Percentiles rank a stretch among this genome's conserved stretches.
phyloP scores from a whole-genome alignment of 305 asterid genomes.

The Andrographis paniculata region DNA sequence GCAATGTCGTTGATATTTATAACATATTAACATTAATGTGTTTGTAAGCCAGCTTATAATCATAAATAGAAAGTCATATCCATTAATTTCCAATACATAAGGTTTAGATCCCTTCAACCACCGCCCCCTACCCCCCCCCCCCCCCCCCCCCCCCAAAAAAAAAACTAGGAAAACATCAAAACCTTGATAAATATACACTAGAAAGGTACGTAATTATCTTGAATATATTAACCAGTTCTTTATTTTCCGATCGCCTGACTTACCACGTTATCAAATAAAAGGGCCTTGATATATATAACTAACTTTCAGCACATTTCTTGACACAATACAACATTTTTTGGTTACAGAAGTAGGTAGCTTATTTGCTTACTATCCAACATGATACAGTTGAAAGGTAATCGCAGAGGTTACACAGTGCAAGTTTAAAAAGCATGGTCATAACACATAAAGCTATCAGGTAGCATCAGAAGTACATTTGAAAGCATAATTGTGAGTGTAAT shows the following conservation, averaged over 20 bases:
- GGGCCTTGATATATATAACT: neutral
- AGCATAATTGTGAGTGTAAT: neutral
- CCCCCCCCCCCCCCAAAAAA: too few species aligned
- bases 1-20: neutral
- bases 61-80: neutral
- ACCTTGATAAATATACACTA: too few species aligned
- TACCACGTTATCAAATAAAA: neutral
- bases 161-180: too few species aligned
- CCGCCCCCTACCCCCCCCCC: too few species aligned
- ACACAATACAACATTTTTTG: neutral
- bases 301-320: neutral
- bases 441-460: conserved; percentile 2
- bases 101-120: neutral
- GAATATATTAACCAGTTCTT: too few species aligned
- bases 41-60: conserved; percentile 4
- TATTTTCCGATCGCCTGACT: too few species aligned
- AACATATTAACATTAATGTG: neutral
- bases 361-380: neutral
- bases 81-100: conserved; percentile 1
- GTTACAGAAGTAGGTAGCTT: neutral
- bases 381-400: conserved; percentile 1
- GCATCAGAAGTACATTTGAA: neutral
- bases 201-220: too few species aligned
- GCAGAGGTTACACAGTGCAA: neutral
- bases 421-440: conserved; percentile 5